These are phyloP conservation scores for Conringia planisiliqua DNA, from an alignment of 345 rosid species.

Conservation along the genomic window DNA sequence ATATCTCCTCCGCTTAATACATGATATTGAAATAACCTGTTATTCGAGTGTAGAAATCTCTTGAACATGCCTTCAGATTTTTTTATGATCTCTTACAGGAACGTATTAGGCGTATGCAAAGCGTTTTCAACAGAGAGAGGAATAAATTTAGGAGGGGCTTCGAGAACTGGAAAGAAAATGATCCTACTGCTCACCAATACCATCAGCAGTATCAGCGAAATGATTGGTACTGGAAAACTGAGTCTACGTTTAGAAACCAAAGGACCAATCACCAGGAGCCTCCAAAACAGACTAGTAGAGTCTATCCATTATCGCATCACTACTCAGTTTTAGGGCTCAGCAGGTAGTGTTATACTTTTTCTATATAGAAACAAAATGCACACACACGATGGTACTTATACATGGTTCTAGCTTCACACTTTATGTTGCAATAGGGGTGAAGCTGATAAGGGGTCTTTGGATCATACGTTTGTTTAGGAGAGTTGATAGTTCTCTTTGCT, in stretches of 20 bases:
- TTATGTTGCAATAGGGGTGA: neutral
- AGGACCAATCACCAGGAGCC: conserved; percentile 56
- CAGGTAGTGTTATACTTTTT: conserved; percentile 44
- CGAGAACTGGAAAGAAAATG: conserved; percentile 83
- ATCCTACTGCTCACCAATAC: conserved; percentile 52
- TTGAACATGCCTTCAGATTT: conserved; percentile 1
- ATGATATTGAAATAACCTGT: neutral
- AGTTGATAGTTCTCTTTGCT: neutral
- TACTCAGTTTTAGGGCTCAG: conserved; percentile 88
- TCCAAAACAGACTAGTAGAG: conserved; percentile 51
- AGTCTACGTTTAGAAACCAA: conserved; percentile 61
- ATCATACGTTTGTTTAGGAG: neutral
- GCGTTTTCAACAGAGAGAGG: conserved; percentile 91
- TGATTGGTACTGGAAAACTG: conserved; percentile 97
- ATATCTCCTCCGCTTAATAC: neutral
- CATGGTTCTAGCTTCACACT: neutral
- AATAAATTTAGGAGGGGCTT: conserved; percentile 63
- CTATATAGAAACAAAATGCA: neutral
- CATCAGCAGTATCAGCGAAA: conserved; percentile 90
- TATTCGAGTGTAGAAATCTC: neutral
- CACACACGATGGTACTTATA: neutral
- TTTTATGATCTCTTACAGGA: conserved; percentile 47
- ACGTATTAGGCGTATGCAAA: conserved; percentile 96
- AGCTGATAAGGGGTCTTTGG: neutral
- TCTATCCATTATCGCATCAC: conserved; percentile 79